phyloP scores from a whole-genome alignment of 2,329 filamentous ascomycete genomes.

The Phialocephala subalpina region DNA sequence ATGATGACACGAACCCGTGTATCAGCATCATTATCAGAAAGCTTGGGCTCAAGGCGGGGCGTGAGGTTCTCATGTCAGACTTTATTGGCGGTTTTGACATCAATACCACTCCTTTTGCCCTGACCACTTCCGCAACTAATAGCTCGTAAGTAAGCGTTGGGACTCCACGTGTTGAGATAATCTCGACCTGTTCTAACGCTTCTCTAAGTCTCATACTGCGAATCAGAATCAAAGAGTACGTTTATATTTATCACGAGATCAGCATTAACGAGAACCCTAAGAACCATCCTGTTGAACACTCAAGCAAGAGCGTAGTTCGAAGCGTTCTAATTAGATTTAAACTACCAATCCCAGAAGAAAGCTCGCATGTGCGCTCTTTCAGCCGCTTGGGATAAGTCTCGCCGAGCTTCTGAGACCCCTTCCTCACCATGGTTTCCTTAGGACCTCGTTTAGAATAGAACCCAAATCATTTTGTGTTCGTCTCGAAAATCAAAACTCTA shows the following conservation, averaged over 20 bases:
- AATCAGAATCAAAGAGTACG: conserved; percentile 26
- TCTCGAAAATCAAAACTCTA: conserved; percentile 17
- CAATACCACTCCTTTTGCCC: too few relatives aligned
- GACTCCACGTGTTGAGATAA: too few relatives aligned
- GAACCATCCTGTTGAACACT: conserved; percentile 39
- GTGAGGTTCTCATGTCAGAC: too few relatives aligned
- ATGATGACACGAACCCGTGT: too few relatives aligned
- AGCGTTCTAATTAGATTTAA: conserved; percentile 48
- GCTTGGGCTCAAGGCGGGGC: too few relatives aligned
- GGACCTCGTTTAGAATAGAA: conserved; percentile 28
- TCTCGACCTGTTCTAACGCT: conserved; percentile 1
- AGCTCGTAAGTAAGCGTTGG: too few relatives aligned
- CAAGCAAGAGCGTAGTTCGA: conserved; percentile 44
- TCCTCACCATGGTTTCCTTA: conserved; percentile 47
- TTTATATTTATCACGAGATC: conserved; percentile 45
- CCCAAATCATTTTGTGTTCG: conserved; percentile 29
- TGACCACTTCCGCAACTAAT: too few relatives aligned
- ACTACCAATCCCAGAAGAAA: conserved; percentile 46
- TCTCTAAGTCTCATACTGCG: conserved; percentile 33
- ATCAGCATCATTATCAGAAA: too few relatives aligned
- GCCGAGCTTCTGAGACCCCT: conserved; percentile 50
- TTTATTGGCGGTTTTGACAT: too few relatives aligned
- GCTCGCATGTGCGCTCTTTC: conserved; percentile 50
- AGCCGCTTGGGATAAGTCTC: conserved; percentile 53
- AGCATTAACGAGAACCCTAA: conserved; percentile 52